Base-by-base conservation (phyloP, 768 basidiomycete genomes). In the Naganishia vishniacii region DNA sequence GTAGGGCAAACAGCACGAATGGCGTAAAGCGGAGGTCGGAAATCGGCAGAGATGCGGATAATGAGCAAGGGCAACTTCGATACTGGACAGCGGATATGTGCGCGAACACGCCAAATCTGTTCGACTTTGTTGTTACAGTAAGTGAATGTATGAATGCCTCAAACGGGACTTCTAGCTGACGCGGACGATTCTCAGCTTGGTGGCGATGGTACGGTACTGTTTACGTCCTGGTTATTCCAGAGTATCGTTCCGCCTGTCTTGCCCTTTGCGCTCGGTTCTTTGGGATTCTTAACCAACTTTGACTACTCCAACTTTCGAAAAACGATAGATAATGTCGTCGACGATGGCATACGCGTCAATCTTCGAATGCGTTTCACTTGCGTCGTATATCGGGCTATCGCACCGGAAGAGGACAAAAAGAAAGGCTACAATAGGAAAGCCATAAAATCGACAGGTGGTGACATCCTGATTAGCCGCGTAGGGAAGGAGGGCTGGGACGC, bases 51-150 rank as follows among this genome's bases (percentile, higher is more conserved):
- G 32, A 58, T 40, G 23, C 40, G 78, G 65, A 71, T 45, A 40
- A 56, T 26, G 86, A 88, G 40, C 87, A 93, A 61, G 95, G 95
- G 0, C 94, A 97, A 74, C 81, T 99, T 48, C 83, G 95, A 65
- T 99, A 97, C 74, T 99, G 95, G 95, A 97, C 93, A 0, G 86
- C 86, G 68, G 88, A 88, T 46, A 95, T 99, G 94, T 99, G 95
- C 78, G 87, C 84, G 67, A 83, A 83, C 61, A 88, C 84, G 53
- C 87, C 94, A 1, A 89, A 98, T 75, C 81, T 97, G 12, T 98
- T 99, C 72, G 94, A 99, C 78, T 95, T 99, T 73, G 95, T 99
- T 63, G 82, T 98, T 47, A 98, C 95, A 29, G 92, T 95, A 72
- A 79, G 89, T 80, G 20, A 44, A 44, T 18, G 42, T n/a, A 40